Conservation (phyloP, 2,329 filamentous ascomycete species). For the Zarea fungicola region DNA sequence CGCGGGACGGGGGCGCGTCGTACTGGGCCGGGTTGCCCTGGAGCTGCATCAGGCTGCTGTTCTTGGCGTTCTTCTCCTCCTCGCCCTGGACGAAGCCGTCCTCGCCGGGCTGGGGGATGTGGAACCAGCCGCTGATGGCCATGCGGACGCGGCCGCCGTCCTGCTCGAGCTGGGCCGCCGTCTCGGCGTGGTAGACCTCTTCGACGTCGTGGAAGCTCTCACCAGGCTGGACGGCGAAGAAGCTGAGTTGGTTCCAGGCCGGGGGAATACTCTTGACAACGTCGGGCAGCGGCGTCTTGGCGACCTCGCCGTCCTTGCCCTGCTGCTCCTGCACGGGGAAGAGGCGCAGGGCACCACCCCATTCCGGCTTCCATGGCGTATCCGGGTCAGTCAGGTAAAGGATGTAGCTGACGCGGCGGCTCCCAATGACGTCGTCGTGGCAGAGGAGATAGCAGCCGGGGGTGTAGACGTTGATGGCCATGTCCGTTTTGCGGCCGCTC, state of each 20-base stretch:
- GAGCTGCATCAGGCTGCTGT: slow-evolving; percentile 87
- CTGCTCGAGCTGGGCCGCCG: slow-evolving; percentile 54
- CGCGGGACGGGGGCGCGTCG: slow-evolving; percentile 67
- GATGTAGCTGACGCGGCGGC: slow-evolving; percentile 91
- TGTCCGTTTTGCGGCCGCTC: slow-evolving; percentile 92
- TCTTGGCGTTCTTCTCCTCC: slow-evolving; percentile 81
- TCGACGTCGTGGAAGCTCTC: slow-evolving; percentile 99
- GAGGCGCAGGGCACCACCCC: slow-evolving; percentile 86
- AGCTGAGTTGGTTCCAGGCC: slow-evolving; percentile 94
- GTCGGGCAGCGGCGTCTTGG: slow-evolving; percentile 76
- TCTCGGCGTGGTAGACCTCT: slow-evolving; percentile 78
- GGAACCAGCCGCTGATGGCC: slow-evolving; percentile 98
- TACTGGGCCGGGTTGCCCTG: slow-evolving; percentile 89
- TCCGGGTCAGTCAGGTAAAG: slow-evolving; percentile 93
- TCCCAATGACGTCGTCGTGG: slow-evolving; percentile 99
- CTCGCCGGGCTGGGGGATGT: slow-evolving; percentile 92
- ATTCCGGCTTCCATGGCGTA: slow-evolving; percentile 80
- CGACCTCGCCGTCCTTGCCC: slow-evolving; percentile 61
- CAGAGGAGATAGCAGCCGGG: slow-evolving; percentile 93
- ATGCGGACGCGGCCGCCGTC: slow-evolving; percentile 80
- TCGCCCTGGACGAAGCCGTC: slow-evolving; percentile 84
- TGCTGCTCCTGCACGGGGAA: slow-evolving; percentile 66
- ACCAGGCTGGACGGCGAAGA: slow-evolving; percentile 97
- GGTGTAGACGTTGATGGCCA: slow-evolving; percentile 98
- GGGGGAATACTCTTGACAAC: slow-evolving; percentile 80